Base-by-base conservation (phyloP, 2,329 filamentous ascomycete genomes). In the Ophiobolus disseminans region DNA sequence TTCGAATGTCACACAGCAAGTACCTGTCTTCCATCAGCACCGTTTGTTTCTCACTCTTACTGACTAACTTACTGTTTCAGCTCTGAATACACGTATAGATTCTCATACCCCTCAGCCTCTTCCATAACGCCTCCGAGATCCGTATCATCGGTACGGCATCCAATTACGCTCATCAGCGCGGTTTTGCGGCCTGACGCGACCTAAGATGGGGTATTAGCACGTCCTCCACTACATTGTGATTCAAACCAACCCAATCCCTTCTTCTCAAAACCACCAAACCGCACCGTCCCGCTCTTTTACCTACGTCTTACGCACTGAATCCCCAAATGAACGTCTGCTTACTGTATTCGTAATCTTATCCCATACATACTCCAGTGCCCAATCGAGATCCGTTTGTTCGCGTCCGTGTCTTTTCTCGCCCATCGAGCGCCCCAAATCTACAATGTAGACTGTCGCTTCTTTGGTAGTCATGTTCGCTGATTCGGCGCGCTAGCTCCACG, bases 401-500 rank as follows among this genome's bases (percentile, higher is more conserved):
- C 94, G 86, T 20, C 88, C 90, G 75, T 84, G 81, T 61, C 85
- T 83, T 62, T 79, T 82, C 68, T 88, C 79, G 48, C 81, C 87
- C 89, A 96, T 97, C n/a, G 92, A 89, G 65, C 78, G 80, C 48
- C 91, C 92, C 19, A 97, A 79, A 75, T 99, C 94, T 52, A 99
- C 76, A 61, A 99, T 88, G 73, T 94, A 99, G 34, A 97, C 84
- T 0, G 88, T 94, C 7, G 91, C 91, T 77, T 97, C 91, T 73
- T 99, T 99, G 55, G 89, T 86, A 9, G 91, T 88, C 93, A 97
- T 97, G 8, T n/a, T 25, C 50, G 48, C 20, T 13, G n/a, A n/a
- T n/a, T n/a, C n/a, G n/a, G n/a, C n/a, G n/a, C n/a, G n/a, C n/a
- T n/a, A n/a, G n/a, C n/a, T n/a, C n/a, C n/a, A n/a, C n/a, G n/a